These are phyloP conservation scores for Trematosphaeria pertusa DNA, from an alignment of 2,329 filamentous ascomycete genomes.

Conservation along the genomic window DNA sequence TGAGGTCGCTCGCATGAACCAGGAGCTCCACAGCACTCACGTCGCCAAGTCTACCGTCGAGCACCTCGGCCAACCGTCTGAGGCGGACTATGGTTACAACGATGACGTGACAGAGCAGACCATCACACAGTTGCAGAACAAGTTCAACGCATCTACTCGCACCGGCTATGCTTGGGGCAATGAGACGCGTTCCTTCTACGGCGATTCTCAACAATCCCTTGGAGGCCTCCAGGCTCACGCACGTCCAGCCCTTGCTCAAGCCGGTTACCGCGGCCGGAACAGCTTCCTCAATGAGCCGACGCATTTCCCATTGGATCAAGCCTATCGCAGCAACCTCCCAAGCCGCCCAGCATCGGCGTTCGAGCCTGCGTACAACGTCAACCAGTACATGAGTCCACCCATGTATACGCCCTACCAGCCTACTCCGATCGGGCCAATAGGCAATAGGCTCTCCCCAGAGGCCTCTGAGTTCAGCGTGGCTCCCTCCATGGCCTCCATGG, in stretches of 20 bases:
- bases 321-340: constrained; percentile 42
- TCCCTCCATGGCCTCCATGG: constrained; percentile 27
- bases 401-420: constrained; percentile 40
- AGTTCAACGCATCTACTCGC: constrained; percentile 57
- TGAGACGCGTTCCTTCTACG: constrained; percentile 33
- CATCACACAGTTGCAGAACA: constrained; percentile 57
- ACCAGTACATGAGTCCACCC: constrained; percentile 38
- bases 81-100: constrained; percentile 56
- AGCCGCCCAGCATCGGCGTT: constrained; percentile 48
- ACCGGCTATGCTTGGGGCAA: constrained; percentile 45
- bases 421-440: constrained; percentile 46
- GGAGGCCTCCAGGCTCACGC: constrained; percentile 27
- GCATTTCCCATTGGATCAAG: constrained; percentile 45
- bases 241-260: constrained; percentile 28
- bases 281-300: constrained; percentile 46
- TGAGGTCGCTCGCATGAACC: constrained; percentile 73
- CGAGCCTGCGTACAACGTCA: constrained; percentile 38
- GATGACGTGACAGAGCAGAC: constrained; percentile 59
- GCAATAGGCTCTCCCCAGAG: constrained; percentile 53
- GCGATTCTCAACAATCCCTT: constrained; percentile 29
- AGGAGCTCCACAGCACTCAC: constrained; percentile 72
- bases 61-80: constrained; percentile 60
- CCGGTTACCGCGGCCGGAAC: constrained; percentile 38
- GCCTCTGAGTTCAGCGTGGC: constrained; percentile 54
- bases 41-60: constrained; percentile 66